These are phyloP conservation scores for Aschersonia sp. DNA, from an alignment of 2,329 filamentous ascomycete species.

Conservation along the genomic window DNA sequence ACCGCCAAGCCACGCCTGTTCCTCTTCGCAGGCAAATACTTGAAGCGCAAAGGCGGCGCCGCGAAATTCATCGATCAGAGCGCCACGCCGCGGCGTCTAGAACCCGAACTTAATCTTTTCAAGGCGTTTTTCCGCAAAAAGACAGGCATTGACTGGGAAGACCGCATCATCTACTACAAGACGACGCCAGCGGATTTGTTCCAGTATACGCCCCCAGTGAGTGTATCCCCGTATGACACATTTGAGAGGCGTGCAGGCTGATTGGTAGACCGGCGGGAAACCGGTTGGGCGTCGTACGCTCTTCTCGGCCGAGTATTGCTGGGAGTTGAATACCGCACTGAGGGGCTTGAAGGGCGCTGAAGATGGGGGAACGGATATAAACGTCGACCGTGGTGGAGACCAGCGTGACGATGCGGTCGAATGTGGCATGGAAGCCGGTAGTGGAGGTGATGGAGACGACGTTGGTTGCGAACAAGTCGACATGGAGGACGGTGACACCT, in stretches of 20 bases:
- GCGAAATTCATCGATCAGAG: constrained; percentile 24
- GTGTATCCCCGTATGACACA: not conserved
- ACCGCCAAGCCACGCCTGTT: constrained; percentile 44
- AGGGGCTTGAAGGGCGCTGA: constrained; percentile 10
- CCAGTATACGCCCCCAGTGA: constrained; percentile 30
- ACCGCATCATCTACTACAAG: constrained; percentile 26
- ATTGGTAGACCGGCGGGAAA: constrained; percentile 18
- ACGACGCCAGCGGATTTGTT: constrained; percentile 20
- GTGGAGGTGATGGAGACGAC: not conserved
- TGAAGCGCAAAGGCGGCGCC: constrained; percentile 23
- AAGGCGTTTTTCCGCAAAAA: constrained; percentile 40
- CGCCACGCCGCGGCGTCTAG: constrained; percentile 22
- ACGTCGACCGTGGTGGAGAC: not conserved
- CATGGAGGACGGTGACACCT: not conserved
- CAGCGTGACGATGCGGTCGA: not conserved
- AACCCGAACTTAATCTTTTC: constrained; percentile 34
- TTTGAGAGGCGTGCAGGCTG: not conserved
- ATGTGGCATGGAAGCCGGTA: no score
- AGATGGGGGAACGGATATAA: constrained; percentile 2
- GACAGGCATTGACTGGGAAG: constrained; percentile 45
- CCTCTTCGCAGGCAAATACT: constrained; percentile 39
- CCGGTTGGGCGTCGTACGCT: constrained; percentile 20
- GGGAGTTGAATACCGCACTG: constrained; percentile 17
- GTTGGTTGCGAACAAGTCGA: not conserved
- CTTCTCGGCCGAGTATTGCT: constrained; percentile 17